Evolutionary conservation across 2,329 filamentous ascomycete genomes (phyloP).

Genomic region (Domatiomyces catenatus): DNA sequence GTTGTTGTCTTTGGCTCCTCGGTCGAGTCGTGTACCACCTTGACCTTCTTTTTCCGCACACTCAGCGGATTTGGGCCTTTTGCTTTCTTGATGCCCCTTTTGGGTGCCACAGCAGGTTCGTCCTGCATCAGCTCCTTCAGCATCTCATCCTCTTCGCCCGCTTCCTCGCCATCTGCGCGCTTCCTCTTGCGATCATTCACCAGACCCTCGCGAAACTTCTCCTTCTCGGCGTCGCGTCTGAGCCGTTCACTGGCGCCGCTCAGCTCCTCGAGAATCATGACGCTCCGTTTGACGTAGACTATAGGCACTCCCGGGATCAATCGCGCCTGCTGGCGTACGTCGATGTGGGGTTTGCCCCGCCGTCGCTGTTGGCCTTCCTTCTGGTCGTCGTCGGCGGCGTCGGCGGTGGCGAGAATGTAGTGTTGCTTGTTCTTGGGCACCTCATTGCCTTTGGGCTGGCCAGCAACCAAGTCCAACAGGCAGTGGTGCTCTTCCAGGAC

Average conservation of each 20-base stretch:
- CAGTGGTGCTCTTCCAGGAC: slow-evolving; percentile 22
- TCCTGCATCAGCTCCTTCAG: slow-evolving; percentile 9
- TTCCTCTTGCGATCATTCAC: slow-evolving; percentile 21
- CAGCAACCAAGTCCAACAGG: slow-evolving; percentile 28
- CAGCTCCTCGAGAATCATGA: slow-evolving; percentile 36
- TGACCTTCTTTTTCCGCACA: slow-evolving; percentile 31
- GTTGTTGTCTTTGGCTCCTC: neutral
- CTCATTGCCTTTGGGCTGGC: slow-evolving; percentile 18
- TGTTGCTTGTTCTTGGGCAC: slow-evolving; percentile 33
- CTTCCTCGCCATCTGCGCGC: slow-evolving; percentile 20
- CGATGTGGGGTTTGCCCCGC: slow-evolving; percentile 19
- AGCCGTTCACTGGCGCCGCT: slow-evolving; percentile 29
- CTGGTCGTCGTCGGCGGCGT: slow-evolving; percentile 19
- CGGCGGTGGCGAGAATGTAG: slow-evolving; percentile 32
- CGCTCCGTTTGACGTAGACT: slow-evolving; percentile 36
- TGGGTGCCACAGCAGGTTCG: slow-evolving; percentile 18
- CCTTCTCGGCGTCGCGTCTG: slow-evolving; percentile 29
- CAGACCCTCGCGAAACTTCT: slow-evolving; percentile 32
- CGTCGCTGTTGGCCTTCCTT: slow-evolving; percentile 16
- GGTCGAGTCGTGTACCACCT: neutral
- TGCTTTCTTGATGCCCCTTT: slow-evolving; percentile 22
- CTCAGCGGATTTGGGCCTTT: slow-evolving; percentile 35
- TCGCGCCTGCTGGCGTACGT: slow-evolving; percentile 26
- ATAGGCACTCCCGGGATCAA: slow-evolving; percentile 34
- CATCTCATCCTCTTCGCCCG: slow-evolving; percentile 11